Evolutionary conservation across 2,329 filamentous ascomycete species (phyloP).

Genomic region (Tolypocladium tundrense): DNA sequence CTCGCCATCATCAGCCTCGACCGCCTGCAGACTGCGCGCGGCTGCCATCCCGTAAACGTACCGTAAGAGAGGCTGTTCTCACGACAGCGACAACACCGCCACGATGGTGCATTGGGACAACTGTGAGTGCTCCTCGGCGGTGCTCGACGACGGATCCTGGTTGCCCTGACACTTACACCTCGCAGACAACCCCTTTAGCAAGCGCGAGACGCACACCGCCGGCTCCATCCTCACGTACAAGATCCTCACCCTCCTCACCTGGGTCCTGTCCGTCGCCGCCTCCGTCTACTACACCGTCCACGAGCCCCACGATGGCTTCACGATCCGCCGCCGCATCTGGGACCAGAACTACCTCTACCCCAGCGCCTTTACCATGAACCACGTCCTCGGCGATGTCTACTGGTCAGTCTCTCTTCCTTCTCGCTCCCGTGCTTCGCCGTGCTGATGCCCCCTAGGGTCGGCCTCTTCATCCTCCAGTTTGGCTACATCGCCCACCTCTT

Average conservation of each 20-base stretch:
- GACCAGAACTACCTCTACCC: slow-evolving; percentile 55
- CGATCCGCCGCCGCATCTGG: slow-evolving; percentile 58
- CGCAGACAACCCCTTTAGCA: slow-evolving; percentile 66
- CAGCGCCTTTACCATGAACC: slow-evolving; percentile 69
- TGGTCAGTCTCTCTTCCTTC: slow-evolving; percentile 40
- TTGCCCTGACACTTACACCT: background rate
- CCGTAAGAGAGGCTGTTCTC: background rate
- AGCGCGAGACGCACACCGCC: slow-evolving; percentile 53
- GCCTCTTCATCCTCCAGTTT: slow-evolving; percentile 65
- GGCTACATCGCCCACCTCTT: slow-evolving; percentile 71
- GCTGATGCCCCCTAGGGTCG: slow-evolving; percentile 40
- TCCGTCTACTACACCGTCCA: slow-evolving; percentile 66
- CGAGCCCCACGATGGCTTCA: slow-evolving; percentile 50
- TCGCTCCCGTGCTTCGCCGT: background rate
- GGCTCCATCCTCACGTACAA: slow-evolving; percentile 62
- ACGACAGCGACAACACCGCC: background rate
- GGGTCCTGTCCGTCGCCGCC: slow-evolving; percentile 61
- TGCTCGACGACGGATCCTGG: background rate
- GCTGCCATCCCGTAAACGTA: background rate
- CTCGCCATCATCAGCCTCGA: background rate
- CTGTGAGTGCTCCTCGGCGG: background rate
- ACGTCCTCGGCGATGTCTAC: slow-evolving; percentile 57
- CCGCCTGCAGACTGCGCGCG: background rate
- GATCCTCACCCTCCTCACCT: slow-evolving; percentile 61
- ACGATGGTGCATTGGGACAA: background rate